Evolutionary conservation across 2,329 filamentous ascomycete species (phyloP).

Genomic region (Decorospora gaudefroyi): DNA sequence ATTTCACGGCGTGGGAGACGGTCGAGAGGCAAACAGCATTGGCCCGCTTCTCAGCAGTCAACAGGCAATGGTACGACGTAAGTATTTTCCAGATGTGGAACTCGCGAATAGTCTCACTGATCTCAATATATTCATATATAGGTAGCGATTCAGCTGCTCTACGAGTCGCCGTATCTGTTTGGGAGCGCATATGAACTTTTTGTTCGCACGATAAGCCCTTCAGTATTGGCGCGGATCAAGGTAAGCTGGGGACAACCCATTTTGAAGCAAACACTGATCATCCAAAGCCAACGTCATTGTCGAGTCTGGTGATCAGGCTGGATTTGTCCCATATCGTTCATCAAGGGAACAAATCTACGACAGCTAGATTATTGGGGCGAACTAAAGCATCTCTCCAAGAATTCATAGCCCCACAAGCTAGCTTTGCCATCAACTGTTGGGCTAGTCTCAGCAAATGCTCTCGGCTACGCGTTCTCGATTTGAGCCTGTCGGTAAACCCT

Average conservation of each 20-base stretch:
- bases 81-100: not conserved
- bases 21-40: constrained; percentile 53
- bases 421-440: constrained; percentile 62
- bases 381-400: constrained; percentile 57
- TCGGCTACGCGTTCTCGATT: constrained; percentile 56
- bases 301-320: constrained; percentile 57
- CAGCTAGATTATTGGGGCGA: constrained; percentile 60
- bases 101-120: not conserved
- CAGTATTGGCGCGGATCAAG: constrained; percentile 54
- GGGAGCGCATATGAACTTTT: constrained; percentile 61
- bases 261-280: not conserved
- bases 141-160: constrained; percentile 56
- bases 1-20: constrained; percentile 42
- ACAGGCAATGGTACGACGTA: constrained; percentile 60
- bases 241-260: too few relatives aligned
- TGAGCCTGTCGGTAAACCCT: constrained; percentile 49
- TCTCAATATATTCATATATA: not conserved
- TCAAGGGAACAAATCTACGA: constrained; percentile 61
- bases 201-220: constrained; percentile 59
- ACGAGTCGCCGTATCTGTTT: constrained; percentile 57
- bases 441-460: constrained; percentile 61
- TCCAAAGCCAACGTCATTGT: constrained; percentile 52
- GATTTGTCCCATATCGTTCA: constrained; percentile 62
- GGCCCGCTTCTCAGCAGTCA: constrained; percentile 56
- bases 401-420: constrained; percentile 63